These are phyloP conservation scores for Trapa bicornis DNA, from an alignment of 345 rosid genomes.

Conservation along the genomic window DNA sequence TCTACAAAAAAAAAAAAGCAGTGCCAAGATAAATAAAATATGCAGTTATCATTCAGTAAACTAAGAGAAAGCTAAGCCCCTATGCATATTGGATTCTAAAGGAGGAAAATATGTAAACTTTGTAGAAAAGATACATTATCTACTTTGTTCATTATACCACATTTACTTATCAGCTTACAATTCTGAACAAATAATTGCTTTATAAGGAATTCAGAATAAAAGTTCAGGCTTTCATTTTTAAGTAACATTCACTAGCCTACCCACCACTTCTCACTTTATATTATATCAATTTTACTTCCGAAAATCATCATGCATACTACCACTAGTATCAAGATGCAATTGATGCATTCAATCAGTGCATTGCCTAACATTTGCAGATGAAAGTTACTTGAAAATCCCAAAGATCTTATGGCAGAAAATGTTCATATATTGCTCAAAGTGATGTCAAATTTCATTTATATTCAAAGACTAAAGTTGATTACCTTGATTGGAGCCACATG, in stretches of 20 bases:
- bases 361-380: neutral
- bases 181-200: no score
- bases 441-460: no score
- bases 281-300: neutral
- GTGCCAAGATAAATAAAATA: constrained; percentile 1
- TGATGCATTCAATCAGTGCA: neutral
- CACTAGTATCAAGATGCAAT: neutral
- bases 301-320: neutral
- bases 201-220: no score
- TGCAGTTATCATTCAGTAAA: constrained; percentile 2
- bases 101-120: no score
- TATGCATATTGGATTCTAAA: no score
- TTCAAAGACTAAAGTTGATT: neutral
- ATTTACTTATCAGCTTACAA: no score
- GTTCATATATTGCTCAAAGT: neutral
- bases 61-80: neutral
- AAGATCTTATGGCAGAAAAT: neutral
- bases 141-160: no score
- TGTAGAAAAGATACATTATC: neutral
- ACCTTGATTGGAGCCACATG: constrained; percentile 98
- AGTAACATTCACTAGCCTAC: neutral
- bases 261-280: neutral
- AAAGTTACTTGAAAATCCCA: neutral
- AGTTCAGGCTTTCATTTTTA: neutral
- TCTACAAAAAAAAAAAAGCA: constrained; percentile 24